These are phyloP conservation scores for Diaporthe destruens DNA, from an alignment of 2,329 filamentous ascomycete species.

Conservation along the genomic window DNA sequence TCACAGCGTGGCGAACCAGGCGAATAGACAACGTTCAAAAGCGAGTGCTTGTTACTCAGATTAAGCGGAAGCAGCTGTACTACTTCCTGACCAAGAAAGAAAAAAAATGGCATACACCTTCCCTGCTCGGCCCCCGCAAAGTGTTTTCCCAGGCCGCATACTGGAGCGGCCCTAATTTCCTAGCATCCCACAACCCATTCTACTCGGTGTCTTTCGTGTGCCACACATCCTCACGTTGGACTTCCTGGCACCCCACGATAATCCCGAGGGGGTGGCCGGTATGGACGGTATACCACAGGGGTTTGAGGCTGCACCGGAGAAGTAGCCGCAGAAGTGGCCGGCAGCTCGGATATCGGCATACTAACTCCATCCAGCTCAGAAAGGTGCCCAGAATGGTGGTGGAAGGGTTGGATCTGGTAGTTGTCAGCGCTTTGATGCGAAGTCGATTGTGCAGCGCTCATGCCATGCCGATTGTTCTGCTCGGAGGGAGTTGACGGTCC, in stretches of 20 bases:
- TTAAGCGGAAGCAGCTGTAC: not conserved
- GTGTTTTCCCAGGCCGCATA: not conserved
- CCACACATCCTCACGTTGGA: not conserved
- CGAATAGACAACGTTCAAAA: not conserved
- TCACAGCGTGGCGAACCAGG: not conserved
- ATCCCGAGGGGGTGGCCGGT: slow-evolving; percentile 25
- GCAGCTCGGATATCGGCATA: slow-evolving; percentile 23
- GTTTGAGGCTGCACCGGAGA: not conserved
- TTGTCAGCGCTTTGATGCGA: not conserved
- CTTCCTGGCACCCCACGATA: not conserved
- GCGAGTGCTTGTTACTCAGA: not conserved
- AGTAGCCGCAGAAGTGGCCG: not conserved
- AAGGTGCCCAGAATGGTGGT: not conserved
- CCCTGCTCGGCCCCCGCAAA: not conserved
- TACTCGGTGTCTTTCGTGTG: not conserved
- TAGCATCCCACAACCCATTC: not conserved
- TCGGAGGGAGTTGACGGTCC: not conserved
- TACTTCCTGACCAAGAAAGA: too few species aligned
- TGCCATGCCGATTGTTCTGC: not conserved
- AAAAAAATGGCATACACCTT: not conserved
- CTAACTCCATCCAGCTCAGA: slow-evolving; percentile 38
- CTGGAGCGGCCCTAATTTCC: not conserved
- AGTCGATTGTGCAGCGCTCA: not conserved
- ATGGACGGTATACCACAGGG: slow-evolving; percentile 27
- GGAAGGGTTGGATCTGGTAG: not conserved